phyloP scores from a whole-genome alignment of 805 yeast genomes.

The Candida fluviatilis region DNA sequence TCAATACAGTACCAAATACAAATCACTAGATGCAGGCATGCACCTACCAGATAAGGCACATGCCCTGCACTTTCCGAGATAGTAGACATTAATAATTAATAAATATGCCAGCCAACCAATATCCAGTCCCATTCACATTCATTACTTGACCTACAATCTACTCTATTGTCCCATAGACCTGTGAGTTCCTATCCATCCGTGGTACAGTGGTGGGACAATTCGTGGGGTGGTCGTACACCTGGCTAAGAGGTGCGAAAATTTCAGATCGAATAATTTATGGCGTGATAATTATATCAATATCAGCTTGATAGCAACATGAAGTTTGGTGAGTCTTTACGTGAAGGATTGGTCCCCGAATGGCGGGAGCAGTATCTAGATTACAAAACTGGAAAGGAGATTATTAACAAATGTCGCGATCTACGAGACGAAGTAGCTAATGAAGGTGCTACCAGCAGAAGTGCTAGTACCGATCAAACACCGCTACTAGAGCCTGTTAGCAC shows the following conservation, averaged over 20 bases:
- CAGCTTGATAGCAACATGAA: conserved; percentile 41
- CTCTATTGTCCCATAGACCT: no score
- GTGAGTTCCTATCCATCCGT: no score
- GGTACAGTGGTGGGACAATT: no score
- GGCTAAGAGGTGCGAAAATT: background rate
- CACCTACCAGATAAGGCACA: no score
- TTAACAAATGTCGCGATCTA: conserved; percentile 31
- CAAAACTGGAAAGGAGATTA: conserved; percentile 52
- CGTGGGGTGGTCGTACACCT: background rate
- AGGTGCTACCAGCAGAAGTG: background rate
- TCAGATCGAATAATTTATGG: background rate
- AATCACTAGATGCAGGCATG: no score
- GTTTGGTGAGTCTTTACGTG: conserved; percentile 63
- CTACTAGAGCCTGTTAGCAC: conserved; percentile 13
- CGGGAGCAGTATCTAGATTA: conserved; percentile 74
- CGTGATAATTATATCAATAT: background rate
- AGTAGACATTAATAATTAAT: no score
- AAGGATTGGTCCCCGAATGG: conserved; percentile 85
- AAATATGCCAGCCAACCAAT: no score
- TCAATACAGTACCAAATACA: no score
- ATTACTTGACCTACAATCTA: no score
- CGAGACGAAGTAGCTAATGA: conserved; percentile 6
- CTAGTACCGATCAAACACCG: conserved; percentile 23
- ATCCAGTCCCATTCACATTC: no score
- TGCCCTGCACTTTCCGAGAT: no score